Percentiles rank a stretch among this genome's conserved stretches.
Evolutionary conservation across 2,329 filamentous ascomycete genomes (phyloP).

Genomic region (Erysiphe pulchra): DNA sequence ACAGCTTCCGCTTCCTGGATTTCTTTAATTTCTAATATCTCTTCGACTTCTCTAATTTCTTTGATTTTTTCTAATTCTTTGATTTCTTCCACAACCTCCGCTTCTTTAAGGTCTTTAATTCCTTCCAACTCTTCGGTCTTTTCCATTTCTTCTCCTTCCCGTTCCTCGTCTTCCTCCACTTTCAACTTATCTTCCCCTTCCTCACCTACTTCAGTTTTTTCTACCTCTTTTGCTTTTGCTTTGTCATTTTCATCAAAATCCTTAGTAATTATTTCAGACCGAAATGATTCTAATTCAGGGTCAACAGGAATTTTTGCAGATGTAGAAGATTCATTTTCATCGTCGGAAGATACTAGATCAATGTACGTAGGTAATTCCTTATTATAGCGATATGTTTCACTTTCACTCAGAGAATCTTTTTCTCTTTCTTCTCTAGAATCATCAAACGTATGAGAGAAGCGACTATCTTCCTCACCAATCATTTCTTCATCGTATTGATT

Average conservation of each 20-base stretch:
- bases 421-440: background rate
- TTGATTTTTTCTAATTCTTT: too few relatives aligned
- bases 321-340: slow-evolving; percentile 8
- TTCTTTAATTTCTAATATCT: too few relatives aligned
- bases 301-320: background rate
- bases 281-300: background rate
- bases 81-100: too few relatives aligned
- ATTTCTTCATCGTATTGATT: slow-evolving; percentile 9
- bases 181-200: too few relatives aligned
- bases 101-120: too few relatives aligned
- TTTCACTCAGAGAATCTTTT: background rate
- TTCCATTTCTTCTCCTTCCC: too few relatives aligned
- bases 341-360: slow-evolving; percentile 13
- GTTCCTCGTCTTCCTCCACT: too few relatives aligned
- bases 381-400: slow-evolving; percentile 3
- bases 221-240: slow-evolving; percentile 1
- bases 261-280: background rate
- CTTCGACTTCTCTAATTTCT: too few relatives aligned
- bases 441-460: background rate
- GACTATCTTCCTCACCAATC: background rate
- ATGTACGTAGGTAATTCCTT: slow-evolving; percentile 9
- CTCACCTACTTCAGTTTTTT: too few relatives aligned
- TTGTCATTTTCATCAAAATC: slow-evolving; percentile 1
- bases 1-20: too few relatives aligned
- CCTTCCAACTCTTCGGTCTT: too few relatives aligned